Evolutionary conservation across 345 rosid genomes (phyloP).

Genomic region (Boechera retrofracta): DNA sequence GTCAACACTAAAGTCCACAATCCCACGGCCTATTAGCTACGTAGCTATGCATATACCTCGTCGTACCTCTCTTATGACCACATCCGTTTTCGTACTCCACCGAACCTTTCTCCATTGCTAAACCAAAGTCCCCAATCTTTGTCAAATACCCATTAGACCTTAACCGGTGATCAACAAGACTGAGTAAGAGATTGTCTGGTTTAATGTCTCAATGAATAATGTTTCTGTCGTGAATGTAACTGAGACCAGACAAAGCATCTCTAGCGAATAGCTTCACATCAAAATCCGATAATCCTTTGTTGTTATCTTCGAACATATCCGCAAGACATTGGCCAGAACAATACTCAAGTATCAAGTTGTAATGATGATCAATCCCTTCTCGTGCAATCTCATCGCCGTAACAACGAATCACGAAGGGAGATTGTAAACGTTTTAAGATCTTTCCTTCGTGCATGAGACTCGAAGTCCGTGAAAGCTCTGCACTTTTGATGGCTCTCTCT

Average conservation of each 20-base stretch:
- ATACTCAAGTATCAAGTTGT: conserved; percentile 37
- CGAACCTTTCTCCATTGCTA: conserved; percentile 31
- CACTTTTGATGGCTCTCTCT: background rate
- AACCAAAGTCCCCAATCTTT: conserved; percentile 29
- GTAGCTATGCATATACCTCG: conserved; percentile 10
- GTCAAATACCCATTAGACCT: background rate
- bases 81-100: background rate
- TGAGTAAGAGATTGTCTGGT: conserved; percentile 32
- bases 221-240: background rate
- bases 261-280: background rate
- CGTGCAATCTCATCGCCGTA: conserved; percentile 15
- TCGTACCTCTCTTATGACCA: conserved; percentile 30
- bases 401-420: conserved; percentile 12
- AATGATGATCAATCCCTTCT: background rate
- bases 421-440: background rate
- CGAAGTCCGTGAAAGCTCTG: background rate
- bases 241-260: conserved; percentile 29
- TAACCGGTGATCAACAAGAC: background rate
- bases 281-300: background rate
- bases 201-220: conserved; percentile 37
- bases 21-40: background rate
- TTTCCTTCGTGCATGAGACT: background rate
- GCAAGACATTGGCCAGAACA: background rate
- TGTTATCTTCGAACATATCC: background rate
- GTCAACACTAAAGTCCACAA: conserved; percentile 21